phyloP scores from a whole-genome alignment of 1,139 yeast species.

The Kodamaea plutei region DNA sequence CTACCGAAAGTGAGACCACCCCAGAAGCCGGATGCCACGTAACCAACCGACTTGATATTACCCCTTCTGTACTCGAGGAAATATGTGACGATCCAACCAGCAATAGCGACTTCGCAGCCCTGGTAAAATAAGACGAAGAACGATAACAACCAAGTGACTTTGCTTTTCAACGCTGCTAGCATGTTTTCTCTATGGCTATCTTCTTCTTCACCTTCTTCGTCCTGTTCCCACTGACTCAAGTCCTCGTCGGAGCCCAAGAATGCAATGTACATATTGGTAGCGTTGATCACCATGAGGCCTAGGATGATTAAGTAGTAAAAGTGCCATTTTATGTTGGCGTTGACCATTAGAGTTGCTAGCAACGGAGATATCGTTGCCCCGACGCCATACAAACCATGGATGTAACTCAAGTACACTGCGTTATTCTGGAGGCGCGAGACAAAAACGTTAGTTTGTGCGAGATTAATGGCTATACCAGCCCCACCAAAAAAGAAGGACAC shows the following conservation, averaged over 20 bases:
- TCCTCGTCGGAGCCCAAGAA: slow-evolving; percentile 41
- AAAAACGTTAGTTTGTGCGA: slow-evolving; percentile 57
- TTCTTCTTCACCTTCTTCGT: slow-evolving; percentile 3
- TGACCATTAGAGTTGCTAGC: slow-evolving; percentile 51
- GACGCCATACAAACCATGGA: slow-evolving; percentile 59
- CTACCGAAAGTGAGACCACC: slow-evolving; percentile 65
- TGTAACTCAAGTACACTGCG: slow-evolving; percentile 46
- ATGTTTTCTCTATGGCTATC: slow-evolving; percentile 6
- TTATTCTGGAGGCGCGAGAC: slow-evolving; percentile 47
- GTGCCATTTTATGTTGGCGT: slow-evolving; percentile 50
- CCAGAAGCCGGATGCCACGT: slow-evolving; percentile 72
- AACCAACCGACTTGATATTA: slow-evolving; percentile 44
- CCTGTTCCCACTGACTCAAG: slow-evolving; percentile 13
- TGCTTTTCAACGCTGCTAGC: slow-evolving; percentile 35
- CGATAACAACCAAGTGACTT: slow-evolving; percentile 52
- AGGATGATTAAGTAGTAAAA: slow-evolving; percentile 48
- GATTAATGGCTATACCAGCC: slow-evolving; percentile 51
- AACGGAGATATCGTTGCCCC: slow-evolving; percentile 64
- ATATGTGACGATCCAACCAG: slow-evolving; percentile 70
- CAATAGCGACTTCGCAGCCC: slow-evolving; percentile 65
- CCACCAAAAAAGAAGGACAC: slow-evolving; percentile 58
- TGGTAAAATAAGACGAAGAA: slow-evolving; percentile 56
- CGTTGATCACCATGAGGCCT: slow-evolving; percentile 30
- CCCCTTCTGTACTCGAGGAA: slow-evolving; percentile 55
- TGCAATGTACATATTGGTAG: slow-evolving; percentile 25